A percentile compares a stretch with the other conserved stretches of the same genome.
These are phyloP conservation scores for Calcarisporium arbuscula DNA, from an alignment of 2,329 filamentous ascomycete species.

Conservation along the genomic window DNA sequence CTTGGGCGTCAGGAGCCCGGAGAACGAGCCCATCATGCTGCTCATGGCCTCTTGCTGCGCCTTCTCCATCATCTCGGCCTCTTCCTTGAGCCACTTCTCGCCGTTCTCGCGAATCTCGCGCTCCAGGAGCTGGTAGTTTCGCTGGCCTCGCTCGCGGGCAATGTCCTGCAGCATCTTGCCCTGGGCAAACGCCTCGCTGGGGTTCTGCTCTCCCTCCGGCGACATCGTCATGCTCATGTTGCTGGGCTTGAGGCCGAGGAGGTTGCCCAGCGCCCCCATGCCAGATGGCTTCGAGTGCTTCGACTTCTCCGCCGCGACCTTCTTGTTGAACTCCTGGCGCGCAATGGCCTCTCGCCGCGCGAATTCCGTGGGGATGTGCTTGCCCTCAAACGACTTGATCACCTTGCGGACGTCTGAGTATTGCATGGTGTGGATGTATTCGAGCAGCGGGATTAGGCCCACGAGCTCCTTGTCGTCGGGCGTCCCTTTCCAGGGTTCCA, in stretches of 20 bases:
- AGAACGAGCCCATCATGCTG: slow-evolving; percentile 77
- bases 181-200: slow-evolving; percentile 73
- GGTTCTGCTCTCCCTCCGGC: slow-evolving; percentile 61
- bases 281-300: slow-evolving; percentile 51
- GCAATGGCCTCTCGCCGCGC: slow-evolving; percentile 80
- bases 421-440: slow-evolving; percentile 94
- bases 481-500: slow-evolving; percentile 86
- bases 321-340: slow-evolving; percentile 76
- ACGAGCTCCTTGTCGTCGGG: slow-evolving; percentile 80
- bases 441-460: slow-evolving; percentile 87
- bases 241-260: slow-evolving; percentile 71
- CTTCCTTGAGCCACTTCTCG: slow-evolving; percentile 92
- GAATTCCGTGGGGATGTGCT: slow-evolving; percentile 85
- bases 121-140: slow-evolving; percentile 83
- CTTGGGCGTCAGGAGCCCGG: slow-evolving; percentile 20
- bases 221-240: slow-evolving; percentile 56
- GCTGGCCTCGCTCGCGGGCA: slow-evolving; percentile 83
- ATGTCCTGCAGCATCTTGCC: slow-evolving; percentile 98
- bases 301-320: slow-evolving; percentile 62
- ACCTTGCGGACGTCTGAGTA: slow-evolving; percentile 81
- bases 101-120: slow-evolving; percentile 89
- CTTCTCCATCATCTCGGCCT: slow-evolving; percentile 82
- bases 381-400: slow-evolving; percentile 82
- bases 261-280: slow-evolving; percentile 61
- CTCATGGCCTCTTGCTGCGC: slow-evolving; percentile 85